Evolutionary conservation across 192 early-diverging fungal genomes (phyloP).

Genomic region (Obelidium mucronatum): DNA sequence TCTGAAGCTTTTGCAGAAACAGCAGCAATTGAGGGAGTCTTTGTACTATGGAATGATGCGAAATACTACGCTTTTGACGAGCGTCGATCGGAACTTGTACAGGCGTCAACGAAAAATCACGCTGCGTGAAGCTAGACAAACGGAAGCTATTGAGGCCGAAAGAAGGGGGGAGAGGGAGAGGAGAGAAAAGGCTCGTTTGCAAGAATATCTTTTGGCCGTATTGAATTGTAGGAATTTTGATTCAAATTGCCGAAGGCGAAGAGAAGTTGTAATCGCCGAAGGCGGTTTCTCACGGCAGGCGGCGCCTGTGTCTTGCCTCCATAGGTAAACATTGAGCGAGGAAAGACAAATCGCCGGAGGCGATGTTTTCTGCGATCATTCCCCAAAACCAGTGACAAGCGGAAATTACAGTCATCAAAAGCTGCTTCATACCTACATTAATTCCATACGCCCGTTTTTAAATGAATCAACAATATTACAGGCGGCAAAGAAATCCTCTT

Average conservation of each 20-base stretch:
- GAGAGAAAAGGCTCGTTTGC: slow-evolving; percentile 81
- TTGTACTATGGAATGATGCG: slow-evolving; percentile 76
- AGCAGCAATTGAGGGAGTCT: slow-evolving; percentile 69
- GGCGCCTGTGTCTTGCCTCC: too few relatives aligned
- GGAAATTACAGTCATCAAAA: too few relatives aligned
- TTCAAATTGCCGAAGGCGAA: too few relatives aligned
- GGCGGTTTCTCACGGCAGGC: too few relatives aligned
- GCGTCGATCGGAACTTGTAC: slow-evolving; percentile 75
- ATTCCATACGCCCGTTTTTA: not conserved
- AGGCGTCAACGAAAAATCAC: slow-evolving; percentile 45
- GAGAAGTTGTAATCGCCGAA: too few relatives aligned
- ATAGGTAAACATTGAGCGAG: too few relatives aligned
- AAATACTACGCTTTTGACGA: slow-evolving; percentile 80
- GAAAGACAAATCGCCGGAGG: too few relatives aligned
- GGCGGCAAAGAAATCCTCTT: slow-evolving; percentile 36
- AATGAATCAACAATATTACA: not conserved
- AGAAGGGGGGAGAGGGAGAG: slow-evolving; percentile 87
- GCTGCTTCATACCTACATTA: too few relatives aligned
- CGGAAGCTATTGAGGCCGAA: slow-evolving; percentile 90
- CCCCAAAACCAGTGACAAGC: too few relatives aligned
- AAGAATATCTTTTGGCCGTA: slow-evolving; percentile 73
- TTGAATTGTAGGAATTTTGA: too few relatives aligned
- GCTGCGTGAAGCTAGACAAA: slow-evolving; percentile 82
- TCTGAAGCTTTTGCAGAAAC: slow-evolving; percentile 79
- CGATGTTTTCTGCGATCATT: too few relatives aligned